These are phyloP conservation scores for Boletellus ananiceps DNA, from an alignment of 768 basidiomycete species.

Conservation along the genomic window DNA sequence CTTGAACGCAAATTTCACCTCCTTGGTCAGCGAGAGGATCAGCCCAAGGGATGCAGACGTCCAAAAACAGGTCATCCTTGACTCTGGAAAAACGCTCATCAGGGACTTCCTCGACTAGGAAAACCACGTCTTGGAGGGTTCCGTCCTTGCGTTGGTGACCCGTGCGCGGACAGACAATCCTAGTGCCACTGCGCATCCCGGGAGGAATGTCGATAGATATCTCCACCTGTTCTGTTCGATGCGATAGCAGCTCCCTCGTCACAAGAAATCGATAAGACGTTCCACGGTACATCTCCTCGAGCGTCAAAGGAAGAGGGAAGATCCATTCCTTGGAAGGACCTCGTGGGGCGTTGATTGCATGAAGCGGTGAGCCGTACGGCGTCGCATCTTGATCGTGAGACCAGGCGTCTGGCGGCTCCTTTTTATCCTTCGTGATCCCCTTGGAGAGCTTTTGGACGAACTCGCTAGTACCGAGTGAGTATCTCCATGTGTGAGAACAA, in stretches of 20 bases:
- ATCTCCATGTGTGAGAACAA: neutral
- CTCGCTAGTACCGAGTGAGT: conserved; percentile 21
- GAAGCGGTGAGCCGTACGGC: conserved; percentile 37
- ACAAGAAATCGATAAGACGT: conserved; percentile 55
- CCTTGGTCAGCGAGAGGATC: conserved; percentile 45
- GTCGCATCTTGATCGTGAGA: conserved; percentile 15
- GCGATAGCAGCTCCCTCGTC: conserved; percentile 50
- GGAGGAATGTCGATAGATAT: conserved; percentile 58
- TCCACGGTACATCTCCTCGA: conserved; percentile 60
- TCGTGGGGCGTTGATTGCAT: conserved; percentile 35
- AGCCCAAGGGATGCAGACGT: conserved; percentile 53
- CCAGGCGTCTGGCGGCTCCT: neutral
- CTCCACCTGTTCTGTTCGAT: conserved; percentile 47
- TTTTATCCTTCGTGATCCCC: conserved; percentile 7
- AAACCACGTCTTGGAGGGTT: conserved; percentile 60
- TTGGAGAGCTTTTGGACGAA: conserved; percentile 27
- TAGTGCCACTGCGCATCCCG: conserved; percentile 57
- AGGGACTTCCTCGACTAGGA: conserved; percentile 55
- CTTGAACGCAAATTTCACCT: conserved; percentile 47
- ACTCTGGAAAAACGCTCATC: conserved; percentile 55
- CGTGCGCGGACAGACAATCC: conserved; percentile 55
- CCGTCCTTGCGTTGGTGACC: conserved; percentile 62
- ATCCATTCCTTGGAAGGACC: conserved; percentile 56
- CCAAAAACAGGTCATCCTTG: conserved; percentile 52
- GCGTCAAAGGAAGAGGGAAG: conserved; percentile 56